A percentile compares a stretch with the other conserved stretches of the same genome.
Evolutionary conservation across 495 filamentous ascomycete species (phyloP).

Genomic region (Annulohypoxylon maeteangense): DNA sequence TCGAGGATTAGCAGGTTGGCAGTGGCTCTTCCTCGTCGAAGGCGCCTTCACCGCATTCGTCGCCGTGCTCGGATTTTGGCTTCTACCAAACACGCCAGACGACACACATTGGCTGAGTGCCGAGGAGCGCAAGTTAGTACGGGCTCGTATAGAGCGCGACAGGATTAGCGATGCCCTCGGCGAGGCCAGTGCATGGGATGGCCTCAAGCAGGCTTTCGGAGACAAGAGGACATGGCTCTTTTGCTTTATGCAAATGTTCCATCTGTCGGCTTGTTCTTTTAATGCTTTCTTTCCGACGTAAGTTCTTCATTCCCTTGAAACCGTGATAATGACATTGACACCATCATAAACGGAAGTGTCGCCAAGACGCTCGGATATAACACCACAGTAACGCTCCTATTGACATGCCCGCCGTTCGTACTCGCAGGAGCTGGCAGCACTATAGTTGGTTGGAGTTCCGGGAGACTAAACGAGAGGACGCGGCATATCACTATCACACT

Average conservation of each 20-base stretch:
- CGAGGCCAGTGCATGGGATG: slow-evolving; percentile 38
- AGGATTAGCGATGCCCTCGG: slow-evolving; percentile 40
- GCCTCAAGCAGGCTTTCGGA: slow-evolving; percentile 42
- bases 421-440: slow-evolving; percentile 52
- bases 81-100: slow-evolving; percentile 48
- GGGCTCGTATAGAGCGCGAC: slow-evolving; percentile 46
- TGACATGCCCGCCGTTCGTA: slow-evolving; percentile 59
- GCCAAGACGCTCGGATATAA: slow-evolving; percentile 56
- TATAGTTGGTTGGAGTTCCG: slow-evolving; percentile 52
- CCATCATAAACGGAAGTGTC: slow-evolving; percentile 42
- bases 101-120: slow-evolving; percentile 44
- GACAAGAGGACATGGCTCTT: slow-evolving; percentile 50
- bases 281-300: slow-evolving; percentile 56
- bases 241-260: slow-evolving; percentile 49
- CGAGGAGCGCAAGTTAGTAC: slow-evolving; percentile 41
- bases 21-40: slow-evolving; percentile 49
- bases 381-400: slow-evolving; percentile 53
- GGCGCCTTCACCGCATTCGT: slow-evolving; percentile 44
- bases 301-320: slow-evolving; percentile 3
- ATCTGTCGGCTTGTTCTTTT: slow-evolving; percentile 47
- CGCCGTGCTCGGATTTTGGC: slow-evolving; percentile 39
- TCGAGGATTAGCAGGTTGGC: slow-evolving; percentile 37
- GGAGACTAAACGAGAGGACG: slow-evolving; percentile 56
- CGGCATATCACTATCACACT: slow-evolving; percentile 58
- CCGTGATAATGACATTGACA: neutral